Evolutionary conservation across 768 basidiomycete genomes (phyloP), one percentile per base, ranked within the genome.

Genomic region (Boletus coccyginus): DNA sequence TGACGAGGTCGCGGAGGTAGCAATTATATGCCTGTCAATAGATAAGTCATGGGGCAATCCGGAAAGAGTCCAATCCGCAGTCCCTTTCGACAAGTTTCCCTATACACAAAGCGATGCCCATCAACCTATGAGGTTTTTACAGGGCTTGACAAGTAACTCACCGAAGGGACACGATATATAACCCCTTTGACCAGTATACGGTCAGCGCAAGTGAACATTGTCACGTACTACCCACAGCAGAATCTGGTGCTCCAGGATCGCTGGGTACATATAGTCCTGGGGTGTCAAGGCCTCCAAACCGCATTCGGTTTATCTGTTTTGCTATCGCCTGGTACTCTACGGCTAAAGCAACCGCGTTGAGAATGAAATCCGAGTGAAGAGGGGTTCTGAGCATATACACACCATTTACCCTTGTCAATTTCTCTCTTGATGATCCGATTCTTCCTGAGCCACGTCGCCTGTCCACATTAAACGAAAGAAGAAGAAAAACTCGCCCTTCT

Each of bases 191-290:
- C 42, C 5, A 49, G 40, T 17, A 42, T 39, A 24, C 12, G 21
- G 12, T 36, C 35, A 36, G 32, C 7, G 14, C 14, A 24, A 24
- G 21, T 4, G 32, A 3, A 8, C 2, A 24, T 29, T 29, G 16
- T 16, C 3, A 51, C 55, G 27, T 21, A 56, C 55, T 79, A 79
- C 1, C 78, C 14, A 78, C 70, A 49, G 79, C 78, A 17, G 76
- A 74, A 61, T 81, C 80, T 11, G 80, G 79, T 17, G 81, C 82
- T 17, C 81, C 81, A 2, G 82, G 82, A 60, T 83, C 82, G 52
- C 74, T 78, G 17, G 81, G 81, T 7, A 84, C 82, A 56, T 82
- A 82, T 7, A 83, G 65, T 1, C 82, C 81, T 0, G 82, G 27
- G 27, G 3, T 27, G 27, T 6, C 27, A 27, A 27, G 27, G 27